Percentiles rank a stretch among this genome's conserved stretches.
phyloP scores from a whole-genome alignment of 2,329 filamentous ascomycete genomes.

The Mycosphaerella sp. region DNA sequence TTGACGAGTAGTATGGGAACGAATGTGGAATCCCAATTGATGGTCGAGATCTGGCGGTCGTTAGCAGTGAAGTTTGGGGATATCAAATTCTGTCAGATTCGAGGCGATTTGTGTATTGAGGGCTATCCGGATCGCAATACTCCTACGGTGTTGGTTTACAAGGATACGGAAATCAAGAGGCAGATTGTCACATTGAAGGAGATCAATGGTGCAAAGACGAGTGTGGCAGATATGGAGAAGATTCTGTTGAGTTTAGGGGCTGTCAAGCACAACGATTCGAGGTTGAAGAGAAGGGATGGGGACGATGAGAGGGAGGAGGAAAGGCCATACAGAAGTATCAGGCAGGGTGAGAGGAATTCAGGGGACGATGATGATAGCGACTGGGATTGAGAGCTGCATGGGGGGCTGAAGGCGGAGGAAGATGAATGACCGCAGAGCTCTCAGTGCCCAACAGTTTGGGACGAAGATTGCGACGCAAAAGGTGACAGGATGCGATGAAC shows the following conservation, averaged over 20 bases:
- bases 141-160: constrained; percentile 87
- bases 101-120: constrained; percentile 87
- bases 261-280: constrained; percentile 68
- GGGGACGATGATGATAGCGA: constrained; percentile 47
- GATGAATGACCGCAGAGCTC: neutral
- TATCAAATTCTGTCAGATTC: constrained; percentile 96
- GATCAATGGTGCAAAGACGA: constrained; percentile 64
- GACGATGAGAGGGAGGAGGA: constrained; percentile 52
- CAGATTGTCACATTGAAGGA: constrained; percentile 86
- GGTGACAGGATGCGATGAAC: too few species aligned
- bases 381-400: constrained; percentile 45
- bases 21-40: constrained; percentile 76
- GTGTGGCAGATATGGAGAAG: constrained; percentile 62
- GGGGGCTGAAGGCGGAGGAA: neutral
- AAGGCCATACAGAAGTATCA: constrained; percentile 16
- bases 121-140: constrained; percentile 94
- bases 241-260: constrained; percentile 77
- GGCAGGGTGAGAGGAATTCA: constrained; percentile 30
- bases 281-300: constrained; percentile 58
- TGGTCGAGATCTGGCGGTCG: constrained; percentile 80
- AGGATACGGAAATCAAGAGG: constrained; percentile 82
- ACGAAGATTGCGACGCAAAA: too few species aligned
- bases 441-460: too few species aligned
- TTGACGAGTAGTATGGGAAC: constrained; percentile 70
- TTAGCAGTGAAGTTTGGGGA: constrained; percentile 82